A percentile compares a stretch with the other conserved stretches of the same genome.
These are phyloP conservation scores for Panicum miliaceum DNA, from an alignment of 176 grass and related monocot species.

Conservation along the genomic window DNA sequence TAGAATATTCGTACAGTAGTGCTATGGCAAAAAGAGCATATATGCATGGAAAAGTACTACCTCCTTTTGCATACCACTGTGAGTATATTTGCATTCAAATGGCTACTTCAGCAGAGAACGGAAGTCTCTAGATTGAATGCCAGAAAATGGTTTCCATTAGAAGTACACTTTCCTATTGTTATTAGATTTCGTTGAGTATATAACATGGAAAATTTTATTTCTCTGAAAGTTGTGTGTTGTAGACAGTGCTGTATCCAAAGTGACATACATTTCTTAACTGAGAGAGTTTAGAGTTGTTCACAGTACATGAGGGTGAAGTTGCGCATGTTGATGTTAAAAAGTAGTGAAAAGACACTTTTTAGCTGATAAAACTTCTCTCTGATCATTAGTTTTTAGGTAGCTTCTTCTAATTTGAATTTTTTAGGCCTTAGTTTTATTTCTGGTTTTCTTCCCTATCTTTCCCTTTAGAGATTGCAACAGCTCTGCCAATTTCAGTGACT, in stretches of 20 bases:
- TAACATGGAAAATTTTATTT: neutral
- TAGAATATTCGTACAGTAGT: constrained; percentile 6
- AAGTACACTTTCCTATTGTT: neutral
- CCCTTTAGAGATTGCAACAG: neutral
- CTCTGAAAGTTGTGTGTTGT: neutral
- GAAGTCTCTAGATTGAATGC: neutral
- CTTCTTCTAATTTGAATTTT: constrained; percentile 22
- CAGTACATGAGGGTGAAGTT: constrained; percentile 3
- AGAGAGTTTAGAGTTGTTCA: neutral
- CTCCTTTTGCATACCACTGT: neutral
- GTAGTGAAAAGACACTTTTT: neutral
- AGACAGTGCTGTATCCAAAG: neutral
- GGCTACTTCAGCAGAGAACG: neutral
- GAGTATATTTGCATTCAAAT: constrained; percentile 14
- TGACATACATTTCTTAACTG: neutral
- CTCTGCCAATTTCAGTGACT: neutral
- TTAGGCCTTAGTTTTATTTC: neutral
- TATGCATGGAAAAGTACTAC: neutral
- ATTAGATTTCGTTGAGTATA: neutral
- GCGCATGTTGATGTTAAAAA: neutral
- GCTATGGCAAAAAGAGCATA: neutral
- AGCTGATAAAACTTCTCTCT: neutral
- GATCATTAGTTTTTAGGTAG: neutral
- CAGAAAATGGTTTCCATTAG: neutral
- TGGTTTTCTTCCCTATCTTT: neutral